A percentile compares a stretch with the other conserved stretches of the same genome.
phyloP scores from a whole-genome alignment of 2,329 filamentous ascomycete species.

The Apiospora arundinis region DNA sequence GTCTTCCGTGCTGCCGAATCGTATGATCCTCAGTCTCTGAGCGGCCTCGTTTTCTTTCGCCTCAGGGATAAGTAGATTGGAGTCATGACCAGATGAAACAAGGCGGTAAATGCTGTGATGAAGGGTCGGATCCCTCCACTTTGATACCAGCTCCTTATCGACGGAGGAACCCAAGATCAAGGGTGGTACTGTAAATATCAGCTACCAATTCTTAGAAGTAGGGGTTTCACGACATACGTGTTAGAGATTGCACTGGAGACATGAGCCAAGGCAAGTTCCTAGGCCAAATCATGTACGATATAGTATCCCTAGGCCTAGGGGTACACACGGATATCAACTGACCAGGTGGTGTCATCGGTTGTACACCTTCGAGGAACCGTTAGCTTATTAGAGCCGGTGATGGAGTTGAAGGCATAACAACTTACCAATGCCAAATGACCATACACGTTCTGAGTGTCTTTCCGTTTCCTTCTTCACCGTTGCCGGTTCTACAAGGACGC shows the following conservation, averaged over 20 bases:
- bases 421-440: neutral
- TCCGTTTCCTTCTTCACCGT: neutral
- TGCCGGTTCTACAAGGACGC: neutral
- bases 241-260: neutral
- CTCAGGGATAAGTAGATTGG: neutral
- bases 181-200: neutral
- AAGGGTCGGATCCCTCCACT: neutral
- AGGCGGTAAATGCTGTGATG: neutral
- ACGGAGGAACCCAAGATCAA: neutral
- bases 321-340: neutral
- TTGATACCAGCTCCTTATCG: neutral
- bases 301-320: neutral
- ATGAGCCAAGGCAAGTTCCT: constrained; percentile 2
- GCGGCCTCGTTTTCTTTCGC: neutral
- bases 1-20: neutral
- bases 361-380: accelerated
- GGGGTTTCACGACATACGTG: neutral
- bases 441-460: neutral
- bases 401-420: neutral
- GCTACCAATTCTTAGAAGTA: neutral
- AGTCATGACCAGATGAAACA: neutral
- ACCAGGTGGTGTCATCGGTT: neutral
- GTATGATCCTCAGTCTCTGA: neutral
- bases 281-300: neutral
- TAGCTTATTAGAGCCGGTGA: neutral